Conservation (phyloP, 352 stramenopile genomes). For the Globisporangium camurandrum region DNA sequence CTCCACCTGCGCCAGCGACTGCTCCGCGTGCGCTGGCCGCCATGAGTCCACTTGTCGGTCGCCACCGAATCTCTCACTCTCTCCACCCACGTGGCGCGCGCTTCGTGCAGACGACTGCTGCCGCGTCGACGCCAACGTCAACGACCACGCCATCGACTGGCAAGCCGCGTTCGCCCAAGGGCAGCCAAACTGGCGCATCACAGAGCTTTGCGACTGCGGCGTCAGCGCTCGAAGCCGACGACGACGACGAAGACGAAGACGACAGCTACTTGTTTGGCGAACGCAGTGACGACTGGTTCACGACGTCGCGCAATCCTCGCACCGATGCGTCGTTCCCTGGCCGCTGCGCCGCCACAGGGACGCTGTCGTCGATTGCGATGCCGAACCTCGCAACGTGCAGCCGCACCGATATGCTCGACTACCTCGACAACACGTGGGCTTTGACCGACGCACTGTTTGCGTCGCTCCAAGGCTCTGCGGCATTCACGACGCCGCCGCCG, state of each 20-base stretch:
- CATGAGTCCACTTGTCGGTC: slow-evolving; percentile 4
- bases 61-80: slow-evolving; percentile 1
- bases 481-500: slow-evolving; percentile 87
- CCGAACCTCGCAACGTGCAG: slow-evolving; percentile 81
- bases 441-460: slow-evolving; percentile 92
- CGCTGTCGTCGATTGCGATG: slow-evolving; percentile 62
- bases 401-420: slow-evolving; percentile 85
- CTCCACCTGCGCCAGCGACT: background rate
- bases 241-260: slow-evolving; percentile 41
- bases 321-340: slow-evolving; percentile 54
- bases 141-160: background rate
- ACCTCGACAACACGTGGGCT: slow-evolving; percentile 95
- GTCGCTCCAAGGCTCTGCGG: slow-evolving; percentile 84
- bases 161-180: slow-evolving; percentile 10
- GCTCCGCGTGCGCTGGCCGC: slow-evolving; percentile 6
- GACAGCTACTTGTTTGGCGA: slow-evolving; percentile 53
- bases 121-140: background rate
- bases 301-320: slow-evolving; percentile 47
- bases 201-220: slow-evolving; percentile 15
- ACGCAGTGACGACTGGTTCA: slow-evolving; percentile 68
- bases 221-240: slow-evolving; percentile 20
- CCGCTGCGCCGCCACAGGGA: slow-evolving; percentile 26
- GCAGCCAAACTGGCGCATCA: slow-evolving; percentile 2
- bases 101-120: slow-evolving; percentile 10
- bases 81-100: slow-evolving; percentile 2